Evolutionary conservation across 108 stramenopile genomes (phyloP).

Genomic region (Schizochytrium sp.): DNA sequence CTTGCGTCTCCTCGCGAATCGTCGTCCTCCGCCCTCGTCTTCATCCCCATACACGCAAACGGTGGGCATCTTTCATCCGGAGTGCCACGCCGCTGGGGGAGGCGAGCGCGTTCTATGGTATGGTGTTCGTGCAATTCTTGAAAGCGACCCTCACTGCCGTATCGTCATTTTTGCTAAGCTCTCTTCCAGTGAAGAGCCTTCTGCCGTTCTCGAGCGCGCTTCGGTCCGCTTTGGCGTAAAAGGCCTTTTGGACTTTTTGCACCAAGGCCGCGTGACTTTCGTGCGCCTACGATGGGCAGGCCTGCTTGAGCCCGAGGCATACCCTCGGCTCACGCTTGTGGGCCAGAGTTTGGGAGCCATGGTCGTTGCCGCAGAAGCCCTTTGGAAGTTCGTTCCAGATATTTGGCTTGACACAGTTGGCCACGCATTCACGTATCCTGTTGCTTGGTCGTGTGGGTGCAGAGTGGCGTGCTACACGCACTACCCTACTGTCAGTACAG

Average conservation of each 20-base stretch:
- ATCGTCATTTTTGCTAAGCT: slow-evolving; percentile 88
- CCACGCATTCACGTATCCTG: slow-evolving; percentile 90
- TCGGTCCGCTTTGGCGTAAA: slow-evolving; percentile 67
- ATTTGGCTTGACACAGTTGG: slow-evolving; percentile 95
- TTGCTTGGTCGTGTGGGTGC: slow-evolving; percentile 80
- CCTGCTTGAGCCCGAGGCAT: slow-evolving; percentile 68
- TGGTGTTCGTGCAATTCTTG: slow-evolving; percentile 82
- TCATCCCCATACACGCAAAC: too few relatives aligned
- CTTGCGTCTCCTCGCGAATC: too few relatives aligned
- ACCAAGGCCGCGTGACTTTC: slow-evolving; percentile 35
- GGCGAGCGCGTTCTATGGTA: slow-evolving; percentile 99
- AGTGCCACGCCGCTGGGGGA: slow-evolving; percentile 84
- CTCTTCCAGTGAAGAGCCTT: slow-evolving; percentile 68
- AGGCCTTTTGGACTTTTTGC: background rate
- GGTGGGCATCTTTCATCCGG: slow-evolving; percentile 47
- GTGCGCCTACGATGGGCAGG: background rate
- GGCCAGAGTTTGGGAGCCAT: slow-evolving; percentile 88
- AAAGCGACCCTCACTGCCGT: slow-evolving; percentile 19
- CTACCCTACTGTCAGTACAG: slow-evolving; percentile 97
- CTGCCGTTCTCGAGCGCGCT: slow-evolving; percentile 63
- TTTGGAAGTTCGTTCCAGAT: slow-evolving; percentile 78
- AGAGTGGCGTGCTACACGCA: slow-evolving; percentile 91
- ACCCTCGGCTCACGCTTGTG: slow-evolving; percentile 85
- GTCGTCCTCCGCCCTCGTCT: too few relatives aligned
- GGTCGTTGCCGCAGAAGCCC: slow-evolving; percentile 80